phyloP scores from a whole-genome alignment of 441 rosid genomes.

The California macrophylla region DNA sequence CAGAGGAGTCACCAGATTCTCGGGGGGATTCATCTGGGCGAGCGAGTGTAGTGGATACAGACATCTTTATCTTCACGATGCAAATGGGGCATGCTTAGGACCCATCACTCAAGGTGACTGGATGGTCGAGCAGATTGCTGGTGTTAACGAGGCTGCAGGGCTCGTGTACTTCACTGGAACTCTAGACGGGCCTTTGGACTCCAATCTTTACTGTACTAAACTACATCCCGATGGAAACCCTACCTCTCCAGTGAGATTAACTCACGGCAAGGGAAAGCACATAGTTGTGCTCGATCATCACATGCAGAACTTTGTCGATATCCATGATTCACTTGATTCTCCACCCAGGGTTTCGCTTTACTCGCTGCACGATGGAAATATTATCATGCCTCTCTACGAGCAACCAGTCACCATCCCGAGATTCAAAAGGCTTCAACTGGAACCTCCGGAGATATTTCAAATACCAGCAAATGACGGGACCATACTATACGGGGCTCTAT shows the following conservation, averaged over 20 bases:
- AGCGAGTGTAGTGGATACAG: conserved; percentile 80
- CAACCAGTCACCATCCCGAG: conserved; percentile 42
- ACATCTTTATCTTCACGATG: conserved; percentile 77
- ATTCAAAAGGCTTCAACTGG: conserved; percentile 47
- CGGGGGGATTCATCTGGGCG: conserved; percentile 90
- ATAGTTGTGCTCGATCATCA: conserved; percentile 70
- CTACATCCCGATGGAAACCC: conserved; percentile 33
- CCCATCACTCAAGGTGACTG: conserved; percentile 81
- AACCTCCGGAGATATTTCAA: conserved; percentile 67
- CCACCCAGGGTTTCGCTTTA: conserved; percentile 62
- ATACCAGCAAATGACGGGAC: conserved; percentile 69
- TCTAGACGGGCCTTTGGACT: conserved; percentile 66
- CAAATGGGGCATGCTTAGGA: conserved; percentile 58
- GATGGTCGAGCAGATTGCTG: conserved; percentile 89
- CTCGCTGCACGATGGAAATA: conserved; percentile 52
- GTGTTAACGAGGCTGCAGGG: conserved; percentile 62
- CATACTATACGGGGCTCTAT: conserved; percentile 54
- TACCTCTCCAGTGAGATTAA: conserved; percentile 48
- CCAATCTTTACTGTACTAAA: conserved; percentile 56
- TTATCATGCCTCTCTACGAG: conserved; percentile 57
- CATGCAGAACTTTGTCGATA: conserved; percentile 71
- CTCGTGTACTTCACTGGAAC: conserved; percentile 81
- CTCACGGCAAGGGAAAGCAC: conserved; percentile 80
- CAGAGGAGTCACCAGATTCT: conserved; percentile 36
- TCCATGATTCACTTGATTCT: conserved; percentile 68